Evolutionary conservation across 2,329 filamentous ascomycete species (phyloP).

Genomic region (Colletotrichum sp.): DNA sequence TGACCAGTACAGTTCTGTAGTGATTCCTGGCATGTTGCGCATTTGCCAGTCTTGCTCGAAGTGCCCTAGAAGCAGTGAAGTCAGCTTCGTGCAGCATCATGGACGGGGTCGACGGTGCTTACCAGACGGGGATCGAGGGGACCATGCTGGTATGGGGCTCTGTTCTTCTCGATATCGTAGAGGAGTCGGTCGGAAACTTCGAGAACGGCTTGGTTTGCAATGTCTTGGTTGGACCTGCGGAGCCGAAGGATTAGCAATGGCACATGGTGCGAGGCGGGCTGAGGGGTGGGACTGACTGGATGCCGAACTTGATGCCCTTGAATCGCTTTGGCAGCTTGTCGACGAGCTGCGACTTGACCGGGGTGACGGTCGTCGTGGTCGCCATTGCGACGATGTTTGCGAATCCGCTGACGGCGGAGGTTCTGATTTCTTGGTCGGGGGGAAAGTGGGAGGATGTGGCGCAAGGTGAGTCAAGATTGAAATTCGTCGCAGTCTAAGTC

Average conservation of each 20-base stretch:
- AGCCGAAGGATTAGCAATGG: neutral
- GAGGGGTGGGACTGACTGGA: conserved; percentile 63
- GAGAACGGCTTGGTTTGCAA: conserved; percentile 92
- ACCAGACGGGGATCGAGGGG: conserved; percentile 85
- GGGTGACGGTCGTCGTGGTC: conserved; percentile 30
- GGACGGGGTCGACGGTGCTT: conserved; percentile 22
- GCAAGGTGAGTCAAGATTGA: conserved; percentile 5
- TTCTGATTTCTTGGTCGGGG: neutral
- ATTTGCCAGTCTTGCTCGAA: conserved; percentile 81
- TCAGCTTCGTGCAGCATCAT: neutral
- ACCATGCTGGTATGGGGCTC: conserved; percentile 79
- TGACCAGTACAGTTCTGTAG: conserved; percentile 91
- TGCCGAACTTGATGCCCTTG: conserved; percentile 91
- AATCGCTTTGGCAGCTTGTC: conserved; percentile 91
- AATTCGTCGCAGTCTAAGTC: neutral
- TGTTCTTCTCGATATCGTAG: conserved; percentile 85
- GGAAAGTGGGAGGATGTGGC: neutral
- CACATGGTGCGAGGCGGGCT: neutral
- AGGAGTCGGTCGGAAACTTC: conserved; percentile 94
- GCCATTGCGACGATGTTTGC: conserved; percentile 16
- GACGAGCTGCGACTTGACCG: conserved; percentile 84
- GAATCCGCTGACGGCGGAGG: neutral
- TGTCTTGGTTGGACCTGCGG: conserved; percentile 83
- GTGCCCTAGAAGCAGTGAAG: conserved; percentile 63
- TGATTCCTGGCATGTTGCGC: conserved; percentile 82